These are phyloP conservation scores for Zangia roseola DNA, from an alignment of 768 basidiomycete species.

Conservation along the genomic window DNA sequence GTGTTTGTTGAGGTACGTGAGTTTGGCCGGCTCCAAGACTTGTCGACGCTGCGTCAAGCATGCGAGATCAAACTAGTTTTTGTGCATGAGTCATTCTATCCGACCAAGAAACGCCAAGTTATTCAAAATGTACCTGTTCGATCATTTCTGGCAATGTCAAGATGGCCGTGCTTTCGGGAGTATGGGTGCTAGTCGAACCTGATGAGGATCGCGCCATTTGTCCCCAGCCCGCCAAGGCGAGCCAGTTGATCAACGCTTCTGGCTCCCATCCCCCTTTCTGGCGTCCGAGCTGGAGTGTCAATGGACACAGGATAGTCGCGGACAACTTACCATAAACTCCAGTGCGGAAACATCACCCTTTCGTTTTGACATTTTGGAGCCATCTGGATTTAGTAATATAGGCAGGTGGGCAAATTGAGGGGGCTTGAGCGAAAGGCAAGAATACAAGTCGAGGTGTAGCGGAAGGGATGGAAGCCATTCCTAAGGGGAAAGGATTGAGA, in stretches of 20 bases:
- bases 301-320: not conserved
- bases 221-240: slow-evolving; percentile 94
- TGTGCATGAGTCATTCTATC: not conserved
- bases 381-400: slow-evolving; percentile 84
- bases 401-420: slow-evolving; percentile 93
- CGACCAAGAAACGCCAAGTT: not conserved
- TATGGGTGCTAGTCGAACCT: slow-evolving; percentile 32
- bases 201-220: slow-evolving; percentile 40
- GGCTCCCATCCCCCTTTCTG: slow-evolving; percentile 91
- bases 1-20: slow-evolving; percentile 87
- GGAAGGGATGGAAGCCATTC: slow-evolving; percentile 97
- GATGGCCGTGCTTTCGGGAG: slow-evolving; percentile 64
- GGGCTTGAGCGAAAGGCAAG: slow-evolving; percentile 63
- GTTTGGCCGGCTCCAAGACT: slow-evolving; percentile 74
- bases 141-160: slow-evolving; percentile 68
- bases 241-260: slow-evolving; percentile 85
- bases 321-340: slow-evolving; percentile 71
- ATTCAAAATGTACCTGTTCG: slow-evolving; percentile 43
- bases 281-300: not conserved
- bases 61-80: slow-evolving; percentile 69
- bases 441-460: slow-evolving; percentile 87
- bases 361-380: slow-evolving; percentile 93
- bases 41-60: slow-evolving; percentile 80
- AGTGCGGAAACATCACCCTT: slow-evolving; percentile 85
- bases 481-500: slow-evolving; percentile 36